Evolutionary conservation across 1,284 basidiomycete species (phyloP).

Genomic region (Boletus holoroseus): DNA sequence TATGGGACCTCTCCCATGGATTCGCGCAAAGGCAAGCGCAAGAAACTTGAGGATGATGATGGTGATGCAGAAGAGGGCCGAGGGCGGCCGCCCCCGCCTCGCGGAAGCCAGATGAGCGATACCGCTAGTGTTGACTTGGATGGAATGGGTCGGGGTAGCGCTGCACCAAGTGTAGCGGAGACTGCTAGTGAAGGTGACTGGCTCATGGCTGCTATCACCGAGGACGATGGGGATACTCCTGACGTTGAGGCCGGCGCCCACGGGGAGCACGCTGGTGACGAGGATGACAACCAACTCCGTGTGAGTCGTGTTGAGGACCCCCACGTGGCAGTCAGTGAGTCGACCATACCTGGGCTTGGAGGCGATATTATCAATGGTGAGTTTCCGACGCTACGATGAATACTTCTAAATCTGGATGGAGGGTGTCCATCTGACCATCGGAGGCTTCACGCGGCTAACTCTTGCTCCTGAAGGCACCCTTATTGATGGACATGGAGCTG

Average conservation of each 20-base stretch:
- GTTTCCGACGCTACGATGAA: conserved; percentile 34
- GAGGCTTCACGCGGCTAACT: conserved; percentile 27
- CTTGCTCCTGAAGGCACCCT: conserved; percentile 25
- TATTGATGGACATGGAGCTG: conserved; percentile 23
- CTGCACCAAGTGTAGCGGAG: conserved; percentile 64
- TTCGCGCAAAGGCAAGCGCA: conserved; percentile 72
- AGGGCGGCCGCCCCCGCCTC: conserved; percentile 56
- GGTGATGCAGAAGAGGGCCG: conserved; percentile 67
- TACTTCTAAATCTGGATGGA: conserved; percentile 25
- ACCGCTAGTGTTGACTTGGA: conserved; percentile 38
- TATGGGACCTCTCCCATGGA: conserved; percentile 48
- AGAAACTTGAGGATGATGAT: conserved; percentile 79
- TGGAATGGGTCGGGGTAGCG: conserved; percentile 56
- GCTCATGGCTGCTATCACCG: conserved; percentile 77
- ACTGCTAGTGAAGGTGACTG: conserved; percentile 72
- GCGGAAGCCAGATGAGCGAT: conserved; percentile 37
- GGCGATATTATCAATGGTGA: conserved; percentile 42
- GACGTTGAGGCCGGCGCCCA: conserved; percentile 38
- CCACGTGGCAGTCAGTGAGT: conserved; percentile 35
- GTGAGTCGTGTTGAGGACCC: conserved; percentile 43
- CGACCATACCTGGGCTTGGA: conserved; percentile 32
- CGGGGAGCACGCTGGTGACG: conserved; percentile 30
- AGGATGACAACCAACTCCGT: conserved; percentile 43
- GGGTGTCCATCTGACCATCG: conserved; percentile 27
- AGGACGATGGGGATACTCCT: conserved; percentile 47